Base-by-base conservation (phyloP, 305 asterid species). In the Solanum hybrid region DNA sequence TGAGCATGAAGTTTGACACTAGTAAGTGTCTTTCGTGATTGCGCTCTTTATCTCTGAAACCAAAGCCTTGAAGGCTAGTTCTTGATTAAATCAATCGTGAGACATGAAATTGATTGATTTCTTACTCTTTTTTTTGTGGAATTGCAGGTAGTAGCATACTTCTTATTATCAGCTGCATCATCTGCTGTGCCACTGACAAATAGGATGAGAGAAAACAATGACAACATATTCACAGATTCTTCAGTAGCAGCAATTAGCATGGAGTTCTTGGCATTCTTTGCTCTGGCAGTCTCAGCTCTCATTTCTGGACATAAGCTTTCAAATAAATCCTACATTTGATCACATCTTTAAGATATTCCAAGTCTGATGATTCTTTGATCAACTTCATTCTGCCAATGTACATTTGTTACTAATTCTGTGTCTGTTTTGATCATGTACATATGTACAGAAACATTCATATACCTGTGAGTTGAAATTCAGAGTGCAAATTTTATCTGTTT, bases 231-330 rank as follows among this genome's bases (percentile, higher is more conserved):
- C 84, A 97, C 98, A 24, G 99, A 97, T 91, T 91, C 98, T 5
- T 94, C 98, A 20, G 97, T 96, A 12, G 89, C 98, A 7, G 95
- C 98, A 36, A 96, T 96, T 73, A 92, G 96, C 91, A 94, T 96
- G 98, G 97, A 91, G 88, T 93, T 96, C 90, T 92, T 97, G 75
- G 99, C 98, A 12, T 97, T 97, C 95, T 71, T 97, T 88, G 86
- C 94, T 12, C 93, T 96, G 77, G 96, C 95, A 13, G 31, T 94
- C 87, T 97, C 98, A 10, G 94, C 99, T 75, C 77, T 95, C 64
- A 88, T 95, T 90, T 94, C 99, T 51, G 99, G 99, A 85, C 93
- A 94, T 92, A 96, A 96, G 87, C 97, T 97, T 91, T 94, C 96
- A 64, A 91, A 88, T 51, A 95, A 95, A 90, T 78, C 95, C 87